Evolutionary conservation across 2,329 filamentous ascomycete genomes (phyloP).

Genomic region (Fusarium sp.): DNA sequence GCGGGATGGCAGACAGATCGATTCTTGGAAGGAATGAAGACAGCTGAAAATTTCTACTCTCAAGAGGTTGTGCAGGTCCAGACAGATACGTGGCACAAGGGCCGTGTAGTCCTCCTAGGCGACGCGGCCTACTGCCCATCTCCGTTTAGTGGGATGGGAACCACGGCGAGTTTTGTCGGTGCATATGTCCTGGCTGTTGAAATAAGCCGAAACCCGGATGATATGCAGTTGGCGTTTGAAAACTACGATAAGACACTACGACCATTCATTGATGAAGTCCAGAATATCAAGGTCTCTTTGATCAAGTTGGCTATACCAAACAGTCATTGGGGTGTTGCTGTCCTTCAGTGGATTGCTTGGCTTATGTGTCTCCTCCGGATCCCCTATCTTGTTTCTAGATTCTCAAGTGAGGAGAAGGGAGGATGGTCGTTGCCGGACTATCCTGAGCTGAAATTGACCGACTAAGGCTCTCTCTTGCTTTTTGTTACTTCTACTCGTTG

Average conservation of each 20-base stretch:
- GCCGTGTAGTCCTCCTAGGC: conserved; percentile 17
- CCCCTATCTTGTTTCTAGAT: conserved; percentile 24
- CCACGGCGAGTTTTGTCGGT: conserved; percentile 24
- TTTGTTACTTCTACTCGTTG: neutral
- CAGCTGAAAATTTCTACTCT: conserved; percentile 32
- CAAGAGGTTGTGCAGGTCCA: conserved; percentile 33
- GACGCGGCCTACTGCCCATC: conserved; percentile 35
- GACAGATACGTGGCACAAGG: conserved; percentile 22
- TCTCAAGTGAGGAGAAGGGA: conserved; percentile 34
- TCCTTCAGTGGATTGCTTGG: conserved; percentile 34
- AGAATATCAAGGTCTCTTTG: conserved; percentile 26
- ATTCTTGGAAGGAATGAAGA: conserved; percentile 31
- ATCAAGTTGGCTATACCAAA: conserved; percentile 13
- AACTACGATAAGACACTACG: conserved; percentile 30
- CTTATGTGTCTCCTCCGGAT: conserved; percentile 24
- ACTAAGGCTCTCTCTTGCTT: neutral
- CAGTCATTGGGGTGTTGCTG: conserved; percentile 19
- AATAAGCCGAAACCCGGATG: conserved; percentile 20
- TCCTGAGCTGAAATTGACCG: conserved; percentile 1
- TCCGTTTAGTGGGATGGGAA: conserved; percentile 37
- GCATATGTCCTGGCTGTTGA: conserved; percentile 35
- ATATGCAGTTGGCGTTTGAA: conserved; percentile 18
- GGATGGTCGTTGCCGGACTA: conserved; percentile 31
- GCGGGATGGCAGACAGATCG: conserved; percentile 30
- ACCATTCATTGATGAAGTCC: conserved; percentile 29